phyloP scores from a whole-genome alignment of 495 filamentous ascomycete species.

The Aspergillus campestris region DNA sequence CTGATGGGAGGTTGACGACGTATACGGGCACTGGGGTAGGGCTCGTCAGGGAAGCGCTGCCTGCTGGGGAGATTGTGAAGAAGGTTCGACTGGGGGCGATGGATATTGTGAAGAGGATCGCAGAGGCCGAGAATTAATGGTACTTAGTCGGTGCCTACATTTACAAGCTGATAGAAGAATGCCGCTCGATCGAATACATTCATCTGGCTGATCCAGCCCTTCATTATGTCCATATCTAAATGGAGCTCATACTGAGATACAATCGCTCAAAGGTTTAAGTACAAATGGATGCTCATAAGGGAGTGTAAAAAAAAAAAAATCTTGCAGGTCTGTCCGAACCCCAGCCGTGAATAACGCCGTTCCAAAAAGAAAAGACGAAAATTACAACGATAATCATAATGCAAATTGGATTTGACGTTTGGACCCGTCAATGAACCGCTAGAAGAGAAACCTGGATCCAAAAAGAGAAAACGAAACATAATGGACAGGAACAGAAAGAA shows the following conservation, averaged over 20 bases:
- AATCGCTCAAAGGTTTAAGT: no score
- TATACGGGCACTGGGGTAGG: conserved; percentile 49
- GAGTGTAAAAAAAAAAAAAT: conserved; percentile 1
- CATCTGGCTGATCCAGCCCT: no score
- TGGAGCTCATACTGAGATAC: no score
- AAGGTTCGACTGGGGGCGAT: conserved; percentile 12
- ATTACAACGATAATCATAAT: conserved; percentile 1
- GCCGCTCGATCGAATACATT: no score
- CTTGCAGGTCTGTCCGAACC: background rate
- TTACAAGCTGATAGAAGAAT: no score
- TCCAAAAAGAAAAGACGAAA: conserved; percentile 1
- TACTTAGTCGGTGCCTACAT: background rate
- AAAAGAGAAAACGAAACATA: no score
- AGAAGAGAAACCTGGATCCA: no score
- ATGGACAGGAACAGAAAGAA: no score
- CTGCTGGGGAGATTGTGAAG: conserved; percentile 23
- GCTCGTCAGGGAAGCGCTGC: conserved; percentile 20
- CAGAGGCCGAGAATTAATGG: background rate
- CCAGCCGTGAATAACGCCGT: conserved; percentile 1
- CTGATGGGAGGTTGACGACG: conserved; percentile 50
- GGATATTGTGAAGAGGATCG: conserved; percentile 1
- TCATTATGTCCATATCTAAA: no score
- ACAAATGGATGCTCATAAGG: background rate
- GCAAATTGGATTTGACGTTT: no score
- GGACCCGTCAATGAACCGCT: no score